Conservation (phyloP, 2,329 filamentous ascomycete species). For the Aspergillus calidoustus region DNA sequence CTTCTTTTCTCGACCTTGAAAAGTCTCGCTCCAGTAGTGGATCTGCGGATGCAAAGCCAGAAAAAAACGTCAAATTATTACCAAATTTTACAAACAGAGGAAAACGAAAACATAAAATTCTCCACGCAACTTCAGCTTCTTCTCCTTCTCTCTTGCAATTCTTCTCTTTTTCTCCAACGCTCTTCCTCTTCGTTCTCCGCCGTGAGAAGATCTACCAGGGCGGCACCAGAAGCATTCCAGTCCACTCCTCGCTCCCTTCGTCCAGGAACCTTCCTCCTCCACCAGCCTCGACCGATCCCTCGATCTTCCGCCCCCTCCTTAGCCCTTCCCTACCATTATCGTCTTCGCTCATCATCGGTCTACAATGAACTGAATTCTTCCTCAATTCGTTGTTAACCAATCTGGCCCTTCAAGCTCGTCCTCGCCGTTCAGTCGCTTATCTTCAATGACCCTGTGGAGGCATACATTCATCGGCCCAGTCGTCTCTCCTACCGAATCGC, state of each 20-base stretch:
- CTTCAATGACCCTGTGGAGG: slow-evolving; percentile 33
- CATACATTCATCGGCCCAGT: slow-evolving; percentile 28
- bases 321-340: slow-evolving; percentile 9
- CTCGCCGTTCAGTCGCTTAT: slow-evolving; percentile 20
- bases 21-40: slow-evolving; percentile 28
- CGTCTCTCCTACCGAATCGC: slow-evolving; percentile 29
- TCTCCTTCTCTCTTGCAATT: slow-evolving; percentile 22
- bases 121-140: slow-evolving; percentile 30
- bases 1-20: slow-evolving; percentile 5
- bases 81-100: slow-evolving; percentile 39
- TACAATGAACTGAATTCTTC: slow-evolving; percentile 19
- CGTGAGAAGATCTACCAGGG: slow-evolving; percentile 3
- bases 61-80: slow-evolving; percentile 29
- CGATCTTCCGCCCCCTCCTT: slow-evolving; percentile 21
- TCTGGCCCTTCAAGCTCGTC: slow-evolving; percentile 1
- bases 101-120: slow-evolving; percentile 43
- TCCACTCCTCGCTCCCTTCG: slow-evolving; percentile 25
- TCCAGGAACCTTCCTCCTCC: slow-evolving; percentile 25
- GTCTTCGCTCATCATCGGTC: slow-evolving; percentile 10
- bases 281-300: slow-evolving; percentile 21
- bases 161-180: slow-evolving; percentile 21
- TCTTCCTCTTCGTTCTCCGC: slow-evolving; percentile 13
- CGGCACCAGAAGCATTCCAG: slow-evolving; percentile 22
- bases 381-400: background rate
- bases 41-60: slow-evolving; percentile 35